These are phyloP conservation scores for Ogataea ramenticola DNA, from an alignment of 805 yeast species.

Conservation along the genomic window DNA sequence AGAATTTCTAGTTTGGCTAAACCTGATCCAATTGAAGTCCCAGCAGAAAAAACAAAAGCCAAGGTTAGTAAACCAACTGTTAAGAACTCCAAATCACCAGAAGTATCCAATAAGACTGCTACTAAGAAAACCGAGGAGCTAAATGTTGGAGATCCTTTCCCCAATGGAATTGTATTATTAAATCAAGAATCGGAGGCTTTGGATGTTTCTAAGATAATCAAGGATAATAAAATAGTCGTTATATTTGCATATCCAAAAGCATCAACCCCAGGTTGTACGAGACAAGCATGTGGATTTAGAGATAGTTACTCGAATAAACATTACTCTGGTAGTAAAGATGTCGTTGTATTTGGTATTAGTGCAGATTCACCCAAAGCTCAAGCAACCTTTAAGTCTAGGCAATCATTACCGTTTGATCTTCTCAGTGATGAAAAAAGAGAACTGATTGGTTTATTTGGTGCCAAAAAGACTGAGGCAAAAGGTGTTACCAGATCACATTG, in stretches of 20 bases:
- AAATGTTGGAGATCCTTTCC: conserved; percentile 13
- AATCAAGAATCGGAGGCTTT: conserved; percentile 47
- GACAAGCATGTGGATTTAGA: conserved; percentile 88
- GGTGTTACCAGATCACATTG: conserved; percentile 90
- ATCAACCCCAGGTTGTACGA: conserved; percentile 92
- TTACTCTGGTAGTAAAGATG: conserved; percentile 24
- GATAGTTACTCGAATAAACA: conserved; percentile 48
- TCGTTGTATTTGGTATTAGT: conserved; percentile 71
- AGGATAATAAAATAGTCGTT: conserved; percentile 35
- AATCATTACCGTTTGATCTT: conserved; percentile 63
- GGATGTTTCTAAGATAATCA: conserved; percentile 18
- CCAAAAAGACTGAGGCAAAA: conserved; percentile 59
- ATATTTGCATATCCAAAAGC: conserved; percentile 86
- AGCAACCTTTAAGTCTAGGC: conserved; percentile 65
- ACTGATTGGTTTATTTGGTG: conserved; percentile 71
- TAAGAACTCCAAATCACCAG: not conserved
- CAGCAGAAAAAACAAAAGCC: too few relatives aligned
- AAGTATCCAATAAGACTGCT: not conserved
- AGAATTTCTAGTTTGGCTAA: too few relatives aligned
- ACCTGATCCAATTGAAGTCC: too few relatives aligned
- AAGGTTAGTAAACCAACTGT: too few relatives aligned
- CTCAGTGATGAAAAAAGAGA: conserved; percentile 69
- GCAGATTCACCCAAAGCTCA: conserved; percentile 80
- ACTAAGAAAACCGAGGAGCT: conserved; percentile 2
- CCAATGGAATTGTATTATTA: conserved; percentile 40